phyloP scores from a whole-genome alignment of 1,284 basidiomycete genomes.

The Cutaneotrichosporon daszewskae region DNA sequence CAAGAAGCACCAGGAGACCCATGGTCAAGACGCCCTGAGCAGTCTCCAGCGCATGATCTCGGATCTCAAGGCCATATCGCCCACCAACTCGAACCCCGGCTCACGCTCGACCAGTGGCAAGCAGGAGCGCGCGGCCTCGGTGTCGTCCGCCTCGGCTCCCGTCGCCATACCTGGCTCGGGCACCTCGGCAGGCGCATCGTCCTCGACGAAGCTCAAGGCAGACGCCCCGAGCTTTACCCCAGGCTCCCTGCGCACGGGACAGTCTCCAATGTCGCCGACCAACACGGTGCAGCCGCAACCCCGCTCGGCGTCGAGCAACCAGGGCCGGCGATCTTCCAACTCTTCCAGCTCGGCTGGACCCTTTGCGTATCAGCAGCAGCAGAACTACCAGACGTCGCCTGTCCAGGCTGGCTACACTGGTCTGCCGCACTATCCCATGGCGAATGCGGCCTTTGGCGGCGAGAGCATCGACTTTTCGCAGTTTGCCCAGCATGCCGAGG shows the following conservation, averaged over 20 bases:
- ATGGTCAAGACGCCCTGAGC: slow-evolving; percentile 33
- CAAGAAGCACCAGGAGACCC: slow-evolving; percentile 29
- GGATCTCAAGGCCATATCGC: slow-evolving; percentile 39
- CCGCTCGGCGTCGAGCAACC: too few species aligned
- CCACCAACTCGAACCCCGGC: slow-evolving; percentile 12
- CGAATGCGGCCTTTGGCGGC: slow-evolving; percentile 3
- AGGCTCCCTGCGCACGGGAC: slow-evolving; percentile 13
- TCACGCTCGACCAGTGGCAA: slow-evolving; percentile 22
- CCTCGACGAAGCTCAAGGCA: slow-evolving; percentile 41
- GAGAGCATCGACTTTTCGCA: slow-evolving; percentile 25
- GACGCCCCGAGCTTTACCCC: slow-evolving; percentile 47
- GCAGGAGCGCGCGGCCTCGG: slow-evolving; percentile 3
- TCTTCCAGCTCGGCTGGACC: too few species aligned
- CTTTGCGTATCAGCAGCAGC: not conserved
- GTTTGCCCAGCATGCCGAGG: slow-evolving; percentile 24
- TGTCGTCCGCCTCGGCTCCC: slow-evolving; percentile 3
- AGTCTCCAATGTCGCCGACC: slow-evolving; percentile 10
- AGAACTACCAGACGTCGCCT: not conserved
- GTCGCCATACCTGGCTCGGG: slow-evolving; percentile 12
- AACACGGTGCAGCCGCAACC: slow-evolving; percentile 3
- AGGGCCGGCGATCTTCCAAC: too few species aligned
- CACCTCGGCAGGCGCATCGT: slow-evolving; percentile 1
- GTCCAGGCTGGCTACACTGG: slow-evolving; percentile 1
- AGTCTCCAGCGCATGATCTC: slow-evolving; percentile 45
- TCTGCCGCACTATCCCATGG: slow-evolving; percentile 21